These are phyloP conservation scores for Lipomyces sp. DNA, from an alignment of 805 yeast genomes.

Conservation along the genomic window DNA sequence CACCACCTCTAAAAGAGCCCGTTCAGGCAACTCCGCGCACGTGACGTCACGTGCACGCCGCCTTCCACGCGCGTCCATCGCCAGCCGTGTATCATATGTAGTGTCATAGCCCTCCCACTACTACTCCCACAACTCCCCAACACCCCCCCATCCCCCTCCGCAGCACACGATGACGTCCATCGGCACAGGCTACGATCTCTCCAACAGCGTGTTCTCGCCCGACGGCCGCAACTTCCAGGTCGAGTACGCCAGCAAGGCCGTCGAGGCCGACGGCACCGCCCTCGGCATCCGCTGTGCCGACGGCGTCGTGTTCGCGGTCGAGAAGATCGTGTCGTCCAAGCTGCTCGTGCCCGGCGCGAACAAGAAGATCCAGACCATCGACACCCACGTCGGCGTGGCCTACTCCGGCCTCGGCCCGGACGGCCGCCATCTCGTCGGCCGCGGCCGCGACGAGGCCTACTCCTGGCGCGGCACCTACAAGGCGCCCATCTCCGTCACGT, in stretches of 20 bases:
- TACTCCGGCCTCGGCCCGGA: slow-evolving; percentile 96
- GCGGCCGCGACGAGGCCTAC: slow-evolving; percentile 89
- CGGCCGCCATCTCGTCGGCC: slow-evolving; percentile 86
- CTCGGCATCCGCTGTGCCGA: slow-evolving; percentile 88
- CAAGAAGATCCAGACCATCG: slow-evolving; percentile 87
- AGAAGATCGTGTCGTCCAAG: slow-evolving; percentile 82
- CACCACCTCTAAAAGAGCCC: too few relatives aligned
- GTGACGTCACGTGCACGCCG: neutral
- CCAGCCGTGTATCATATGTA: neutral
- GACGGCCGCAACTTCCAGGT: slow-evolving; percentile 97
- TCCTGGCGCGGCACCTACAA: slow-evolving; percentile 74
- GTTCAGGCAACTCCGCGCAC: too few relatives aligned
- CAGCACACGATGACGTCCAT: slow-evolving; percentile 56
- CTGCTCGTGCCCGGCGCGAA: slow-evolving; percentile 85
- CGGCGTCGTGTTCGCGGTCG: slow-evolving; percentile 97
- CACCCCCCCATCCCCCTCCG: neutral
- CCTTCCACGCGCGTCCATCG: neutral
- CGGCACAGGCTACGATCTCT: slow-evolving; percentile 98
- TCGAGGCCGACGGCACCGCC: slow-evolving; percentile 94
- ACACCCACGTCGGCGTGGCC: slow-evolving; percentile 85
- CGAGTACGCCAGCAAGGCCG: slow-evolving; percentile 96
- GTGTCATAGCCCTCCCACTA: neutral
- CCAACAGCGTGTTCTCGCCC: slow-evolving; percentile 84
- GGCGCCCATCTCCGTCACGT: slow-evolving; percentile 71
- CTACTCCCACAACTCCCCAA: neutral